Evolutionary conservation across 805 yeast genomes (phyloP).

Genomic region (Blastobotrys muscicola): DNA sequence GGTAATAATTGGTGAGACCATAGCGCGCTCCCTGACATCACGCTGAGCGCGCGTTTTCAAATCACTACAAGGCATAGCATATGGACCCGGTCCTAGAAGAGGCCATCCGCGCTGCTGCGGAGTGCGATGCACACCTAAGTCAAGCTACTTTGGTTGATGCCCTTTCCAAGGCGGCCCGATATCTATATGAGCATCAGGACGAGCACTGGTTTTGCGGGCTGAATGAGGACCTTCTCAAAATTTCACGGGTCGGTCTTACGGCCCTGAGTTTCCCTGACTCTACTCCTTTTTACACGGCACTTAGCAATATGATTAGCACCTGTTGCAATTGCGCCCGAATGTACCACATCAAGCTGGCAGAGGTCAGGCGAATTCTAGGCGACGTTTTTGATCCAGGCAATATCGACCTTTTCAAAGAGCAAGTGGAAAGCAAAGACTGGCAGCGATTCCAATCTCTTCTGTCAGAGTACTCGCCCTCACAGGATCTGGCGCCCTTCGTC

Average conservation of each 20-base stretch:
- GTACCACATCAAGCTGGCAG: slow-evolving; percentile 6
- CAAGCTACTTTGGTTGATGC: not conserved
- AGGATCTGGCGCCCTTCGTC: not conserved
- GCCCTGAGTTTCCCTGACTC: no score
- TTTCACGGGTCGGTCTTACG: no score
- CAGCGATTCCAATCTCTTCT: not conserved
- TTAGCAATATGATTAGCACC: no score
- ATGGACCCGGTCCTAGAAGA: not conserved
- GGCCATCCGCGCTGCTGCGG: not conserved
- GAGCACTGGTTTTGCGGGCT: slow-evolving; percentile 2
- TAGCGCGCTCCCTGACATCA: no score
- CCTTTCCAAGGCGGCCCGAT: not conserved
- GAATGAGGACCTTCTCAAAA: no score
- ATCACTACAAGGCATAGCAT: no score
- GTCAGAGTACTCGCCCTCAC: not conserved
- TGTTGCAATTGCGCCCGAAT: slow-evolving; percentile 11
- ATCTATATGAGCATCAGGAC: not conserved
- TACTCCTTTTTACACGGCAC: no score
- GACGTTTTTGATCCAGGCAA: not conserved
- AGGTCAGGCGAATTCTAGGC: slow-evolving; percentile 2
- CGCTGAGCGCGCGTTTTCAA: no score
- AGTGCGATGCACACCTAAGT: not conserved
- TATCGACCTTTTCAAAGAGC: not conserved
- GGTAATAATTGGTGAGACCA: no score
- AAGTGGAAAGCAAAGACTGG: not conserved